These are phyloP conservation scores for Trichomonas gallinae DNA, from an alignment of 208 protist genomes.

Conservation along the genomic window DNA sequence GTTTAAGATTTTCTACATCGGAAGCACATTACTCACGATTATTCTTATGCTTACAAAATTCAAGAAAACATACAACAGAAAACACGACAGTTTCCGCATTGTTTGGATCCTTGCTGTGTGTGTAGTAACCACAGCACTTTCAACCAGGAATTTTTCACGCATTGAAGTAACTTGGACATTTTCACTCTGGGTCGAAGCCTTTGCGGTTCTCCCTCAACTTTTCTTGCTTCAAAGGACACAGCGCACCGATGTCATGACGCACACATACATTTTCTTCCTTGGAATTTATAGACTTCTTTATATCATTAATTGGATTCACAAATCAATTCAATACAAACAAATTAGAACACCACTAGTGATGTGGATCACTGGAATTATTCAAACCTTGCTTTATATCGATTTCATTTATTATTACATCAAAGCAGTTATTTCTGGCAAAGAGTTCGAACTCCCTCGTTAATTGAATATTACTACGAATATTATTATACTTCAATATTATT, in stretches of 20 bases:
- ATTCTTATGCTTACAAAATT: neutral
- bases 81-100: neutral
- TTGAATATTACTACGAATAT: too few species aligned
- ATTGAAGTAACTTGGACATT: neutral
- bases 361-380: constrained; percentile 20
- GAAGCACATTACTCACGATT: neutral
- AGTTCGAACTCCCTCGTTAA: neutral
- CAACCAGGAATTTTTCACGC: neutral
- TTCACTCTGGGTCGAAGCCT: neutral
- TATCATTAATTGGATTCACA: constrained; percentile 26
- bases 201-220: constrained; percentile 23
- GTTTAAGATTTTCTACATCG: constrained; percentile 23
- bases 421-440: neutral
- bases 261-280: constrained; percentile 16
- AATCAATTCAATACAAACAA: neutral
- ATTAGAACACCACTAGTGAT: neutral
- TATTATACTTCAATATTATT: too few species aligned
- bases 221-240: neutral
- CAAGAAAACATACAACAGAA: constrained; percentile 7
- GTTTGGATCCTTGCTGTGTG: neutral
- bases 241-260: neutral
- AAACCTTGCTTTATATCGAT: constrained; percentile 19
- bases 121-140: neutral
- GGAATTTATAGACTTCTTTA: constrained; percentile 19
- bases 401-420: constrained; percentile 27